Evolutionary conservation across 2,329 filamentous ascomycete genomes (phyloP).

Genomic region (Xylaria sp.): DNA sequence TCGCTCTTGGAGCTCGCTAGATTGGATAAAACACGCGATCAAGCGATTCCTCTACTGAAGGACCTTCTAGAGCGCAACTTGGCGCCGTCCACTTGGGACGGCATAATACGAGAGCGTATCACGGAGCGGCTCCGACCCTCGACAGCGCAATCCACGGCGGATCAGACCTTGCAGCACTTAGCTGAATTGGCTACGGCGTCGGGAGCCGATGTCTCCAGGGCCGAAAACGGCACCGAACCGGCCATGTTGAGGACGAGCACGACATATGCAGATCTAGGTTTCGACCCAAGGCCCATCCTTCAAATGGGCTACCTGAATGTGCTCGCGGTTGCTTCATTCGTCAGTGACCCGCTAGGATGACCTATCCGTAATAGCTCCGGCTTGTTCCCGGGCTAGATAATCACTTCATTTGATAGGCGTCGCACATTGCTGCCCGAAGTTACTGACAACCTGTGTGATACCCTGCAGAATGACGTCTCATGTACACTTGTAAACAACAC

Average conservation of each 20-base stretch:
- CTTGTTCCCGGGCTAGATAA: neutral
- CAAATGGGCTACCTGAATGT: conserved; percentile 48
- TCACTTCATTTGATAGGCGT: neutral
- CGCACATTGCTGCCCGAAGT: neutral
- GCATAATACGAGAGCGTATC: conserved; percentile 58
- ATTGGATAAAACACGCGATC: conserved; percentile 60
- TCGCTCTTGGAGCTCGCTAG: conserved; percentile 65
- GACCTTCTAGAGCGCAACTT: conserved; percentile 60
- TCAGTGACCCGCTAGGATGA: conserved; percentile 28
- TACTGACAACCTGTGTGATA: neutral
- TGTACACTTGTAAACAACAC: conserved; percentile 17
- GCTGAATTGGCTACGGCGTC: conserved; percentile 61
- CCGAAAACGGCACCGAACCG: conserved; percentile 33
- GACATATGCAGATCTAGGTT: conserved; percentile 50
- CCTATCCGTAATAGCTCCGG: neutral
- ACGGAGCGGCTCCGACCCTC: conserved; percentile 47
- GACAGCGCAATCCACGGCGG: conserved; percentile 49
- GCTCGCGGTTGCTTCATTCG: conserved; percentile 30
- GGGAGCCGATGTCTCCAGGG: conserved; percentile 34
- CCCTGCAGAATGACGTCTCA: neutral
- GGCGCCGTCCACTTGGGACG: conserved; percentile 62
- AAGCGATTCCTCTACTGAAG: conserved; percentile 60
- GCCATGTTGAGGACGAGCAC: conserved; percentile 37
- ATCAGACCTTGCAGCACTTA: conserved; percentile 63
- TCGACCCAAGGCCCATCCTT: conserved; percentile 48